phyloP scores from a whole-genome alignment of 805 yeast genomes.

The Yamadazyma endophytica region DNA sequence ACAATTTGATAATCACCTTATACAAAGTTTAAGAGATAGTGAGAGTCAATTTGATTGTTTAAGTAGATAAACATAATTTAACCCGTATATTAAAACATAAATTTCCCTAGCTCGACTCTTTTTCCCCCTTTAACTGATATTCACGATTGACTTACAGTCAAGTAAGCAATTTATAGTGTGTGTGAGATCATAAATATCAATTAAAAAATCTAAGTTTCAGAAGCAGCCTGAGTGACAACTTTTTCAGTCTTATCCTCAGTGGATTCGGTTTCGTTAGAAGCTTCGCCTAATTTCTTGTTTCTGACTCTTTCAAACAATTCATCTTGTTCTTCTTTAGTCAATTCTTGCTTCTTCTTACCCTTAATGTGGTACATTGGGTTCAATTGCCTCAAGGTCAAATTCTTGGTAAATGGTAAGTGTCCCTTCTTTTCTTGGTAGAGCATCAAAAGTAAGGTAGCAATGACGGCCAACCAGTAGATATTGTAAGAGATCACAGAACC shows the following conservation, averaged over 20 bases:
- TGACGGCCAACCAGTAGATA: constrained; percentile 67
- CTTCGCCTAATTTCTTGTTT: constrained; percentile 12
- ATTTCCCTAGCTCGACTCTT: constrained; percentile 12
- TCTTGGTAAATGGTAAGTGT: constrained; percentile 67
- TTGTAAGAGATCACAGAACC: constrained; percentile 90
- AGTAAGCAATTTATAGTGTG: constrained; percentile 3
- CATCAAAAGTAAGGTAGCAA: constrained; percentile 55
- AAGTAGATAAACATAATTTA: constrained; percentile 12
- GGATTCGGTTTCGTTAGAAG: constrained; percentile 13
- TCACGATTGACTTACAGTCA: background rate
- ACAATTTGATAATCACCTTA: constrained; percentile 10
- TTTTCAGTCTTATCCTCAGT: constrained; percentile 9
- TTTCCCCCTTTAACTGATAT: constrained; percentile 10
- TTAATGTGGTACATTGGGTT: constrained; percentile 74
- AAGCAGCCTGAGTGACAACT: constrained; percentile 5
- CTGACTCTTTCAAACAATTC: constrained; percentile 31
- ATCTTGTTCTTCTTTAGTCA: constrained; percentile 28
- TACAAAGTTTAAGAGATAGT: constrained; percentile 14
- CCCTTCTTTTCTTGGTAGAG: constrained; percentile 81
- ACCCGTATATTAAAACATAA: constrained; percentile 7
- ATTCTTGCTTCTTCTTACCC: constrained; percentile 53
- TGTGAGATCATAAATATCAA: constrained; percentile 6
- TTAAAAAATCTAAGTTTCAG: constrained; percentile 1
- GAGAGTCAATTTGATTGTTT: constrained; percentile 25
- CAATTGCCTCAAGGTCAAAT: constrained; percentile 37